Evolutionary conservation across 768 basidiomycete genomes (phyloP).

Genomic region (Termitomyces sp.): DNA sequence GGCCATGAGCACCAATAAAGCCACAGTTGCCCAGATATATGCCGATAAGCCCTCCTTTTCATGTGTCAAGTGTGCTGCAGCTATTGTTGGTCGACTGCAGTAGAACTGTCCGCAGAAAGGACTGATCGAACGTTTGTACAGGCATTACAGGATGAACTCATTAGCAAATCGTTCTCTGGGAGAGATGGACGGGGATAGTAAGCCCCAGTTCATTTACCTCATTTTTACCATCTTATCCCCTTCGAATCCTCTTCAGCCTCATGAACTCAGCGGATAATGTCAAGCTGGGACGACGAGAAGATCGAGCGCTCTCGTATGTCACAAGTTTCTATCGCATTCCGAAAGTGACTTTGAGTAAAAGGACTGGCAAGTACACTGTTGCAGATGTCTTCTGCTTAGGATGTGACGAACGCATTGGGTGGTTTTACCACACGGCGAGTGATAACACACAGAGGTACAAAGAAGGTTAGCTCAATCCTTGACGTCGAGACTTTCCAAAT

Average conservation of each 20-base stretch:
- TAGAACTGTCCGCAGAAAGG: background rate
- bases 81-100: conserved; percentile 47
- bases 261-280: conserved; percentile 77
- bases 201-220: conserved; percentile 25
- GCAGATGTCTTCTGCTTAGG: conserved; percentile 78
- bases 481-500: background rate
- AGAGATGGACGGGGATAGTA: conserved; percentile 79
- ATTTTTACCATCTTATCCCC: background rate
- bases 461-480: conserved; percentile 48
- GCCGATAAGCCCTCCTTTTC: conserved; percentile 63
- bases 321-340: background rate
- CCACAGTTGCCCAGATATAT: conserved; percentile 58
- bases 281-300: conserved; percentile 68
- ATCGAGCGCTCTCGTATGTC: conserved; percentile 63
- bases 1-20: conserved; percentile 7
- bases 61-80: conserved; percentile 65
- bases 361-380: conserved; percentile 78
- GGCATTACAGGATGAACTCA: conserved; percentile 80
- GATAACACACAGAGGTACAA: conserved; percentile 81
- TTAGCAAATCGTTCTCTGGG: conserved; percentile 82
- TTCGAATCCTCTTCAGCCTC: conserved; percentile 36
- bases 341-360: conserved; percentile 20
- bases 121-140: conserved; percentile 18
- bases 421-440: conserved; percentile 79
- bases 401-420: conserved; percentile 74